Base-by-base conservation (phyloP, 768 basidiomycete species). In the Pholiota molesta region DNA sequence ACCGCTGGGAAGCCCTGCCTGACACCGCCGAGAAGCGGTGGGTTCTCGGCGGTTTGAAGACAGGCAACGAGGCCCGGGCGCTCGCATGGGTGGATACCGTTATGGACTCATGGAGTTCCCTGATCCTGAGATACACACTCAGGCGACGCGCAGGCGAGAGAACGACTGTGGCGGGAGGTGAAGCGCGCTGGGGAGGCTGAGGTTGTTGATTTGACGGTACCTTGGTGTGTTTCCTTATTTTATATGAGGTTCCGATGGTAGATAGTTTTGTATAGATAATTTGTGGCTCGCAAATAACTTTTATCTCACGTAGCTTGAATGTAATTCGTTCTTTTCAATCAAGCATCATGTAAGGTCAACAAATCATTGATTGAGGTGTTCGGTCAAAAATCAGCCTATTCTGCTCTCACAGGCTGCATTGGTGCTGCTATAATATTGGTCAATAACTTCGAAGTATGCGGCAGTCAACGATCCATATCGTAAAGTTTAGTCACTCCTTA, bases 61-160 rank as follows among this genome's bases (percentile, higher is more conserved):
- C 83, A 1, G 92, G 94, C 7, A 87, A 89, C 66, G 86, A 84
- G 0, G 91, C 89, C 5, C 94, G 93, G 94, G 91, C 83, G 0
- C 72, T 94, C 54, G 89, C 90, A 4, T 92, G 89, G 85, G 80
- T 93, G 19, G 92, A 93, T 66, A 85, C 83, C 14, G 51, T 68
- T 7, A 65, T 68, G n/a, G n/a, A n/a, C n/a, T n/a, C n/a, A n/a
- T n/a, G 64, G 62, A 68, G 28, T 65, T 73, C 4, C 68, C 72
- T 6, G 67, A 64, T 10, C 49, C 61, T 3, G 52, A 55, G 11
- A 53, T 39, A 2, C 31, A 29, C 51, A 55, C 11, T 29, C 59
- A 17, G 55, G 62, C 29, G 66, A 63, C 37, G 61, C 65, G 11
- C 37, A 58, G 28, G 55, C 37, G 17, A 62, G 65, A 47, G 60